phyloP scores from a whole-genome alignment of 2,329 filamentous ascomycete genomes.

The Xylaria sp. region DNA sequence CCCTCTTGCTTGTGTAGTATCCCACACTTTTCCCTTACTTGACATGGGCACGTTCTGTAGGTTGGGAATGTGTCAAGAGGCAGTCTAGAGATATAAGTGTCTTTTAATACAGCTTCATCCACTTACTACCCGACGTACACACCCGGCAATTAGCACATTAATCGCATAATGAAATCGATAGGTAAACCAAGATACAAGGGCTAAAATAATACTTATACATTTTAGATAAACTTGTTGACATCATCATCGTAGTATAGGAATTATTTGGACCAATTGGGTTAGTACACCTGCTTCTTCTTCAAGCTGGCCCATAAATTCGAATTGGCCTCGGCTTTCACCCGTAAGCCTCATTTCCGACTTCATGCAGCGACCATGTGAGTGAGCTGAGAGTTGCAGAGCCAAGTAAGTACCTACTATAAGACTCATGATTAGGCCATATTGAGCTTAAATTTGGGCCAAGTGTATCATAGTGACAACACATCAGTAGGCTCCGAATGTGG shows the following conservation, averaged over 20 bases:
- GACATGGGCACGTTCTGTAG: not conserved
- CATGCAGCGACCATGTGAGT: conserved; percentile 5
- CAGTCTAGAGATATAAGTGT: not conserved
- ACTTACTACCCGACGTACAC: not conserved
- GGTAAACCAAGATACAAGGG: not conserved
- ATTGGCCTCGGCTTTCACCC: conserved; percentile 1
- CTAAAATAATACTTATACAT: not conserved
- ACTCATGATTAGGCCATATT: not conserved
- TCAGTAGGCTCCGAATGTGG: not conserved
- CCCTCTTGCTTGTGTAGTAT: not conserved
- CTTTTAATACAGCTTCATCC: not conserved
- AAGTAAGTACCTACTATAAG: not conserved
- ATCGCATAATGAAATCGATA: not conserved
- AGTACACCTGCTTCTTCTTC: not conserved
- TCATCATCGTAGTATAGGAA: not conserved
- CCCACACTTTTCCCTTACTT: too few relatives aligned
- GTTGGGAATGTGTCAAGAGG: not conserved
- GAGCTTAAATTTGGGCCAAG: not conserved
- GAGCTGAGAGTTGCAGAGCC: conserved; percentile 12
- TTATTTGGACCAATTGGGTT: not conserved
- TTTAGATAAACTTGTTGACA: not conserved
- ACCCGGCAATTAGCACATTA: too few relatives aligned
- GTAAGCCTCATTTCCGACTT: conserved; percentile 12
- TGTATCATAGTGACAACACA: conserved; percentile 7
- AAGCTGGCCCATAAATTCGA: not conserved